phyloP scores from a whole-genome alignment of 2,329 filamentous ascomycete genomes.

The Fusarium abutilonis region DNA sequence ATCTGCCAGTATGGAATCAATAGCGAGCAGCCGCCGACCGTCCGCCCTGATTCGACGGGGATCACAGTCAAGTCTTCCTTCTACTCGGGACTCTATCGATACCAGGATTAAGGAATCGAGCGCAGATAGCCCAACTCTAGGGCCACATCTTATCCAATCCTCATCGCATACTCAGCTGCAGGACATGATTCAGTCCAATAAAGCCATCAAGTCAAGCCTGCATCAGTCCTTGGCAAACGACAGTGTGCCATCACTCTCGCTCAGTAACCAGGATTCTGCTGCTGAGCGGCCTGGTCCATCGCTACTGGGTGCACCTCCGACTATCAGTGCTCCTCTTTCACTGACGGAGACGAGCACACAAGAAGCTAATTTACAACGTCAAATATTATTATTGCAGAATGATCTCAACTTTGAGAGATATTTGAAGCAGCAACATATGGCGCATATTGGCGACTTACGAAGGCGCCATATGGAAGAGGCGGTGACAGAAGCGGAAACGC shows the following conservation, averaged over 20 bases:
- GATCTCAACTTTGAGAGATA: slow-evolving; percentile 86
- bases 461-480: slow-evolving; percentile 79
- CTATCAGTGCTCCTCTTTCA: slow-evolving; percentile 44
- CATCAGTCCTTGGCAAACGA: slow-evolving; percentile 67
- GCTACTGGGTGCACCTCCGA: slow-evolving; percentile 43
- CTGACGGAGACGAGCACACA: slow-evolving; percentile 52
- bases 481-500: slow-evolving; percentile 82
- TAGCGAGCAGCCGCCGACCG: slow-evolving; percentile 52
- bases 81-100: slow-evolving; percentile 54
- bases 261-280: slow-evolving; percentile 61
- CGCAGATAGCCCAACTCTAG: slow-evolving; percentile 71
- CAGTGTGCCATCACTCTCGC: slow-evolving; percentile 63
- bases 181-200: slow-evolving; percentile 69
- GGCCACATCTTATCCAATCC: slow-evolving; percentile 59
- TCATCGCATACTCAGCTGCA: slow-evolving; percentile 66
- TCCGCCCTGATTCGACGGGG: slow-evolving; percentile 51
- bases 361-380: slow-evolving; percentile 70
- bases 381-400: slow-evolving; percentile 80
- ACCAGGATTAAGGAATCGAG: slow-evolving; percentile 50
- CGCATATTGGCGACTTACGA: slow-evolving; percentile 81
- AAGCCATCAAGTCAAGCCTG: slow-evolving; percentile 64
- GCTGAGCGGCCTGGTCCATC: slow-evolving; percentile 52
- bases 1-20: slow-evolving; percentile 60
- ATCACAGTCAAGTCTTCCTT: slow-evolving; percentile 64
- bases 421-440: slow-evolving; percentile 83